Percentiles rank a stretch among this genome's conserved stretches.
These are phyloP conservation scores for Rhododendron mucronatum DNA, from an alignment of 148 eudicot genomes.

Conservation along the genomic window DNA sequence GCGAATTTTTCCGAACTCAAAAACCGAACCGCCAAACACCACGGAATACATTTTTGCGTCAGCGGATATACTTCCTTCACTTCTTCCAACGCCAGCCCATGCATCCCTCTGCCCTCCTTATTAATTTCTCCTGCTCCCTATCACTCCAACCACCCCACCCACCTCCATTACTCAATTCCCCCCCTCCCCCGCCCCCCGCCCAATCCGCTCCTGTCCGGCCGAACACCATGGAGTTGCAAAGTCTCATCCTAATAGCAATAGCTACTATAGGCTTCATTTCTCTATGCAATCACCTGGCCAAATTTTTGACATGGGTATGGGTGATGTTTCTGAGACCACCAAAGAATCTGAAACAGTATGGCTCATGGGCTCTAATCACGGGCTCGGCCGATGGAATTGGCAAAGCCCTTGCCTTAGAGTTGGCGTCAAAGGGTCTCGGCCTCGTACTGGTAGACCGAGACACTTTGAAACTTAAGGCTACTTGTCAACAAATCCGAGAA, in stretches of 20 bases:
- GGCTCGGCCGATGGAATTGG: constrained; percentile 61
- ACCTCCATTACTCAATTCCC: too few species aligned
- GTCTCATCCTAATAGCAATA: constrained; percentile 1
- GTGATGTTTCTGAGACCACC: constrained; percentile 33
- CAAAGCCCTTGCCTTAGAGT: constrained; percentile 33
- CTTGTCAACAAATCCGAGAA: constrained; percentile 23
- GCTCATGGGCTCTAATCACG: constrained; percentile 57
- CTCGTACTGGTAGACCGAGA: constrained; percentile 43
- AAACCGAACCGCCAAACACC: too few species aligned
- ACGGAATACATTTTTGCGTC: too few species aligned
- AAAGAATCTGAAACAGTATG: constrained; percentile 37
- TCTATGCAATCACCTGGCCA: constrained; percentile 11
- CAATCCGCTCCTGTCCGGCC: too few species aligned
- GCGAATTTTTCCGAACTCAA: too few species aligned
- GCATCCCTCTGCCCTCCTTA: too few species aligned
- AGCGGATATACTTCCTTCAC: too few species aligned
- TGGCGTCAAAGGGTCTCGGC: constrained; percentile 47
- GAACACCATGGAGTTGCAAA: constrained; percentile 4
- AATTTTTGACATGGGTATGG: constrained; percentile 27
- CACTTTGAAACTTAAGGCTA: constrained; percentile 28
- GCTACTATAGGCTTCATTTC: constrained; percentile 21
- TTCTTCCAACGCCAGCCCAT: too few species aligned
- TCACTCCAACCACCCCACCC: too few species aligned
- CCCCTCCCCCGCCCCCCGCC: too few species aligned
- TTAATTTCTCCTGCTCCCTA: too few species aligned